Evolutionary conservation across 2,329 filamentous ascomycete species (phyloP), one percentile per base, ranked within the genome.

Genomic region (Apiospora malaysiana): DNA sequence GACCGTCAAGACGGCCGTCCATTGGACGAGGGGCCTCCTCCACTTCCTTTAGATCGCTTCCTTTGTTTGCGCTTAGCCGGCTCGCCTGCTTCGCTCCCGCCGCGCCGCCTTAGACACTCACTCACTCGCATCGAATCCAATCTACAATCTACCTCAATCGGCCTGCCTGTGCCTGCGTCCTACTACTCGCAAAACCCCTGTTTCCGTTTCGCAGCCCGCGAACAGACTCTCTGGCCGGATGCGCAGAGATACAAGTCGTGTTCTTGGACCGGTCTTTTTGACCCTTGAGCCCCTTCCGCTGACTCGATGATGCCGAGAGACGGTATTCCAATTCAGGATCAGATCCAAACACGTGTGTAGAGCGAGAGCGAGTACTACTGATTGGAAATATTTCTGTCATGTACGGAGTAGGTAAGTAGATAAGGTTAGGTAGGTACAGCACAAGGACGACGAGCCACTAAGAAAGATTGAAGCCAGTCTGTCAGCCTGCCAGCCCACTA

Each of bases 1-100:
- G 32, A 14, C 47, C 25, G n/a, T 40, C 21, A 9, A 63, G 32
- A 14, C 47, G 14, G n/a, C 47, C n/a, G 23, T 23, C 56, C 56
- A 63, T 32, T 47, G 45, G 45, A 47, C 45, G 45, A 47, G 45
- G 18, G 45, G 45, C 45, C 21, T n/a, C 45, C 18, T n/a, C 45
- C 45, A 47, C 45, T 47, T 63, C 40, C 37, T n/a, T 40, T 40
- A 59, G 56, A 63, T 63, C 56, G 56, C 56, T 63, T 23, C 56
- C 56, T 40, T 18, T 40, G 10, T 40, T 63, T 40, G 56, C 21
- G 32, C 56, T 40, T 40, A 32, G 56, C 56, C 56, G 56, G 56
- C 56, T 63, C 56, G 56, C 32, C 56, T 40, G 56, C 32, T n/a
- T 47, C 21, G 45, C 27, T 59, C 51, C 51, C 56, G 56, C 56